Percentiles rank a stretch among this genome's conserved stretches.
These are phyloP conservation scores for Ceratocystiopsis brevicomis DNA, from an alignment of 2,329 filamentous ascomycete species.

Conservation along the genomic window DNA sequence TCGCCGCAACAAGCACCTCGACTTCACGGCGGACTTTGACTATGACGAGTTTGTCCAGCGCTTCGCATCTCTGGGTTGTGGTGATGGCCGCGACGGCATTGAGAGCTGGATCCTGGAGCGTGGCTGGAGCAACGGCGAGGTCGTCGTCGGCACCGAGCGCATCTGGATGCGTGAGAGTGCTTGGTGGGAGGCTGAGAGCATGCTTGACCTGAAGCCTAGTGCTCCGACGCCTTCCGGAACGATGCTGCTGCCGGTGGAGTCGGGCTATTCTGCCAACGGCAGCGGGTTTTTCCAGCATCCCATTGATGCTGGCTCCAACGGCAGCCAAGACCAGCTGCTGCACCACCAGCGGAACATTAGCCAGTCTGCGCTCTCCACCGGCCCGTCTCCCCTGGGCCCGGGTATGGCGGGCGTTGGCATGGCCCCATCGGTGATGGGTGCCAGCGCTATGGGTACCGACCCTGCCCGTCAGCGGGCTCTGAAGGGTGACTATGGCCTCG, in stretches of 20 bases:
- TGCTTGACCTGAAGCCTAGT: constrained; percentile 72
- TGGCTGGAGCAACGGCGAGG: constrained; percentile 96
- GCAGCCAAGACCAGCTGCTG: constrained; percentile 57
- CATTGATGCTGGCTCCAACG: constrained; percentile 39
- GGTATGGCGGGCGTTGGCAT: constrained; percentile 20
- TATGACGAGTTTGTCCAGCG: constrained; percentile 76
- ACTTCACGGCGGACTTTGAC: constrained; percentile 95
- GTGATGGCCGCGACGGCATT: constrained; percentile 78
- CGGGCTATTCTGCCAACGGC: constrained; percentile 47
- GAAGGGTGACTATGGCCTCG: constrained; percentile 75
- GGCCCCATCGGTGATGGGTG: constrained; percentile 22
- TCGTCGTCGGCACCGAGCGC: constrained; percentile 74
- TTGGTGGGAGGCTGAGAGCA: constrained; percentile 96
- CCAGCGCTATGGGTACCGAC: constrained; percentile 13
- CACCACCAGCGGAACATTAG: constrained; percentile 39
- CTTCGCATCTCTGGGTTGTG: constrained; percentile 68
- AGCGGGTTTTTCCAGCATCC: constrained; percentile 53
- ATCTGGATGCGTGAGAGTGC: constrained; percentile 88
- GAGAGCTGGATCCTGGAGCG: constrained; percentile 88
- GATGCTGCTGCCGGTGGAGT: constrained; percentile 38
- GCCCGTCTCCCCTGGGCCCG: constrained; percentile 15
- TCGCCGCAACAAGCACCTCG: constrained; percentile 70
- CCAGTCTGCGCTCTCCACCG: constrained; percentile 27
- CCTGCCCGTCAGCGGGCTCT: constrained; percentile 33
- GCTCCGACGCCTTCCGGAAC: constrained; percentile 11